Evolutionary conservation across 805 yeast species (phyloP), one percentile per base, ranked within the genome.

Genomic region (Candida ipomoeae): DNA sequence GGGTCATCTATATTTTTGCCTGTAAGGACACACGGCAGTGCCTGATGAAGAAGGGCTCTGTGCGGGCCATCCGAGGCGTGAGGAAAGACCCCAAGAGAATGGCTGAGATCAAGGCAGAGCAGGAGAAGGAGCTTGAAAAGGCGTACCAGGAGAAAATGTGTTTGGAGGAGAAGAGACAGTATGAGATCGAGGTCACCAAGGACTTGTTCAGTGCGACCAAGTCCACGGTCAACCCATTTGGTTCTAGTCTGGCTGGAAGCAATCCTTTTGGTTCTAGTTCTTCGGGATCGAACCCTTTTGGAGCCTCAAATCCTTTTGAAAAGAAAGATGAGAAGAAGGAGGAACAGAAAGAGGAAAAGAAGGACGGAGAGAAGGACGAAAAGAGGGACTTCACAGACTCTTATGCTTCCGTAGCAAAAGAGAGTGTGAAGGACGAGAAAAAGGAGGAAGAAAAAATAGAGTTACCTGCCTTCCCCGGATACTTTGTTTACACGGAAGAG

Each of bases 11-110:
- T 61, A 76, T 94, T 0, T 87, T 92, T 63, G 82, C 83, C 1
- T 94, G 99, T 67, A 78, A 80, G 40, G 70, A 80, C 20, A 57
- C 67, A 0, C 59, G 51, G 4, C 56, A 50, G 46, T 94, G 99
- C 65, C 77, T 85, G 41, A 75, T 88, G 54, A 79, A 80, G 57
- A 73, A 78, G 3, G 96, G 96, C 5, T 73, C 87, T 1, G 73
- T 90, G 2, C 80, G 86, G 56, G 90, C 89, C 29, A 72, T 94
- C 46, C 75, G 97, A 63, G 96, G 92, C 2, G 73, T 91, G 1
- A 69, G 75, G 51, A 81, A 83, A 57, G 89, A 85, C 60, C 81
- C 81, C 0, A 67, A 62, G 10, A 67, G 71, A 48, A 70, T 83
- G 41, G 69, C 69, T 4, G 61, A 68, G 52, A 57, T 78, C 42